Evolutionary conservation across 2,329 filamentous ascomycete species (phyloP).

Genomic region (Raffaelea ambrosiae): DNA sequence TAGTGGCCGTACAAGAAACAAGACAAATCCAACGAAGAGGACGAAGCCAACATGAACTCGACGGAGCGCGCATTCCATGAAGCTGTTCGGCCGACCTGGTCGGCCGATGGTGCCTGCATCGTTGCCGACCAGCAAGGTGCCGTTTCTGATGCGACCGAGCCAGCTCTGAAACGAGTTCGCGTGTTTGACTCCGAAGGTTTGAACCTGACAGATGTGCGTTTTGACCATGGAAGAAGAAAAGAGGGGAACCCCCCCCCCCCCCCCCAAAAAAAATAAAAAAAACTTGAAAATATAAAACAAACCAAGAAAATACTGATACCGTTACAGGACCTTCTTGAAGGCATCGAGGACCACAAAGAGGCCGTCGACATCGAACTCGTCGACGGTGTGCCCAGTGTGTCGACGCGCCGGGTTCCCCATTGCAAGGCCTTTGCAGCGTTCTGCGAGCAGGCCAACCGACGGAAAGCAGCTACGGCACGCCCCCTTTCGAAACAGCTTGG

Average conservation of each 20-base stretch:
- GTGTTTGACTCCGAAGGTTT: conserved; percentile 3
- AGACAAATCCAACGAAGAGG: conserved; percentile 57
- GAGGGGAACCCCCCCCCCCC: too few relatives aligned
- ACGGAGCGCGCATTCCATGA: conserved; percentile 61
- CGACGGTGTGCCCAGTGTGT: conserved; percentile 53
- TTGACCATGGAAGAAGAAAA: not conserved
- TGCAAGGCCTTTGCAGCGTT: conserved; percentile 36
- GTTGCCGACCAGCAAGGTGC: conserved; percentile 4
- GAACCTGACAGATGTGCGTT: conserved; percentile 3
- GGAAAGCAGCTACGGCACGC: conserved; percentile 22
- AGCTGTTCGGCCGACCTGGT: conserved; percentile 73
- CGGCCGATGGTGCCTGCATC: conserved; percentile 58
- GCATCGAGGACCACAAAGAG: conserved; percentile 37
- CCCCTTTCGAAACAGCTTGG: conserved; percentile 20
- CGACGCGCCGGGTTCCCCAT: conserved; percentile 33
- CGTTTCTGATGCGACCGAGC: conserved; percentile 8
- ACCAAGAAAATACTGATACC: too few relatives aligned
- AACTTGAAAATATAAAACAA: conserved; percentile 8
- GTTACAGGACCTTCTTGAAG: conserved; percentile 25
- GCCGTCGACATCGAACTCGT: conserved; percentile 44
- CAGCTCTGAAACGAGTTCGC: conserved; percentile 13
- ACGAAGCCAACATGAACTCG: conserved; percentile 52
- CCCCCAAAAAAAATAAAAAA: not conserved
- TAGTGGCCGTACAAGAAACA: conserved; percentile 86
- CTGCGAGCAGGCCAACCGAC: conserved; percentile 26